Base-by-base conservation (phyloP, 1,284 basidiomycete genomes). In the Farysia itapuensis region DNA sequence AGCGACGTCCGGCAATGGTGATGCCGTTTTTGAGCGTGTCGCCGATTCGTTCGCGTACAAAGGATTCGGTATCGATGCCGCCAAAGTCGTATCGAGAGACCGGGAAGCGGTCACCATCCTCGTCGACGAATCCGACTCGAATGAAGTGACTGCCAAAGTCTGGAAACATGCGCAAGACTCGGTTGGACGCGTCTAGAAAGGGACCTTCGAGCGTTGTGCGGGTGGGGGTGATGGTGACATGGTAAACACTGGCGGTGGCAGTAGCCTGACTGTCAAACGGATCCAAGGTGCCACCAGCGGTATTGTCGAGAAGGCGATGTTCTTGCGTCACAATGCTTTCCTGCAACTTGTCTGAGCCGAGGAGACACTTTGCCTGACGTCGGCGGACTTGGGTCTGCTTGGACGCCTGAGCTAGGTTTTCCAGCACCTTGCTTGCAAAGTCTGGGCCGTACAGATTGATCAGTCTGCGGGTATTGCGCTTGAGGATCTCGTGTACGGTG, bases 31-130 rank as follows among this genome's bases (percentile, higher is more conserved):
- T 57, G 32, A 57, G 40, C 12, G 43, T 38, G 8, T 32, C 43
- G 1, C 53, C 53, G 15, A 57, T 43, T 19, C 53, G 46, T 13
- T 57, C 53, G 25, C 39, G 42, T 2, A 50, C 53, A 20, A 50
- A 57, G n/a, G 42, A 45, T 26, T 57, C 53, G 8, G 38, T 35
- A 13, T 57, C 53, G 30, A 50, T 39, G 14, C 38, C 53, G n/a
- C 39, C 28, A 8, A 57, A 36, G 33, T 57, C 53, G 30, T 39
- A 47, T 15, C 53, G 39, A 0, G 41, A 44, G 35, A 57, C 43
- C 3, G 53, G 53, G 20, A 57, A 57, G 22, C 53, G 53, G 26
- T 57, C 47, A 18, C 48, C 42, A 18, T 50, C 53, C 31, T 57
- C 53, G 18, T 57, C 53, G n/a, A 28, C 32, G 29, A 57, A 57